phyloP scores from a whole-genome alignment of 768 basidiomycete genomes.

The Phylloporus arenicola region DNA sequence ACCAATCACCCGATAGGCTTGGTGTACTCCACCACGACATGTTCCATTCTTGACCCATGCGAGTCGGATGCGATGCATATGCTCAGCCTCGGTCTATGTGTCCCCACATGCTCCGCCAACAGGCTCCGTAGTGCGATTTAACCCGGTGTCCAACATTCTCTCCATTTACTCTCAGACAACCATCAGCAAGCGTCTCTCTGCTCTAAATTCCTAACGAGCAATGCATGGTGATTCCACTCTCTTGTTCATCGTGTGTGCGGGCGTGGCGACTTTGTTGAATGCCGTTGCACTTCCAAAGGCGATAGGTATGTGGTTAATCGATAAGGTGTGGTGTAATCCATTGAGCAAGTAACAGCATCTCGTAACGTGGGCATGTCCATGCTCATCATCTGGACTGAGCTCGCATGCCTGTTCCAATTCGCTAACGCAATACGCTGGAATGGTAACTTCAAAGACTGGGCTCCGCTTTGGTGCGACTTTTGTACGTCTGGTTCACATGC shows the following conservation, averaged over 20 bases:
- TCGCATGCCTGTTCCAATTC: conserved; percentile 23
- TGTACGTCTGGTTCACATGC: conserved; percentile 30
- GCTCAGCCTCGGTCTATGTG: background rate
- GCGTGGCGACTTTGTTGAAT: conserved; percentile 36
- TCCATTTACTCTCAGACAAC: background rate
- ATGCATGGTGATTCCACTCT: conserved; percentile 8
- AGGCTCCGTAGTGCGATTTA: background rate
- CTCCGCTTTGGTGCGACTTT: conserved; percentile 53
- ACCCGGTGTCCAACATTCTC: background rate
- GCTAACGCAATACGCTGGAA: conserved; percentile 38
- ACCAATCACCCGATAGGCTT: no score
- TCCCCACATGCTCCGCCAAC: background rate
- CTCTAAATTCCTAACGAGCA: background rate
- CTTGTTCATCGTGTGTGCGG: conserved; percentile 31
- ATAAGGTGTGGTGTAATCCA: background rate
- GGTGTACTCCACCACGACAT: no score
- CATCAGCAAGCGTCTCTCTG: background rate
- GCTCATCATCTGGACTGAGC: conserved; percentile 30
- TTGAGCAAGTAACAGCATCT: conserved; percentile 9
- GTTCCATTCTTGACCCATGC: no score
- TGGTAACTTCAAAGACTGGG: conserved; percentile 23
- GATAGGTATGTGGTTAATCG: conserved; percentile 36
- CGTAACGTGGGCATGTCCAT: conserved; percentile 31
- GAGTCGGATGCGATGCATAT: background rate
- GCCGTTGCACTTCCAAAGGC: conserved; percentile 50